Conservation (phyloP, 148 eudicot genomes). For the Salicornia ramosissima region DNA sequence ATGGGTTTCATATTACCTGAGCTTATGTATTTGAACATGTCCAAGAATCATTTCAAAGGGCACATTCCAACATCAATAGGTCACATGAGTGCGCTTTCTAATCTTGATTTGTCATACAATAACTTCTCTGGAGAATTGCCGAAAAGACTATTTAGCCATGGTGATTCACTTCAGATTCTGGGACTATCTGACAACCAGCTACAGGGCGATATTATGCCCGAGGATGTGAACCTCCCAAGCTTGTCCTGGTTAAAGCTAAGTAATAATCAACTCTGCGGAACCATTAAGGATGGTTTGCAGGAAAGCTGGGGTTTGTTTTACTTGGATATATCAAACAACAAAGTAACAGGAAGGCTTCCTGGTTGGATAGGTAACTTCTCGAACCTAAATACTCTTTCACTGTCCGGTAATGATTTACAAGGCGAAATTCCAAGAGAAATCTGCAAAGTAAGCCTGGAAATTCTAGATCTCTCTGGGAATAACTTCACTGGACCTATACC, state of each 20-base stretch:
- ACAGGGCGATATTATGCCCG: conserved; percentile 14
- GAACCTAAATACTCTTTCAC: not conserved
- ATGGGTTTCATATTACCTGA: conserved; percentile 9
- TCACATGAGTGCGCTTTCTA: not conserved
- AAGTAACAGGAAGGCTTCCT: conserved; percentile 9
- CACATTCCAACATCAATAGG: conserved; percentile 8
- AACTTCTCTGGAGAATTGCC: conserved; percentile 13
- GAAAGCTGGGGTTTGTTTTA: not conserved
- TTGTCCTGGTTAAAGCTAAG: not conserved
- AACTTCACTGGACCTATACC: conserved; percentile 15
- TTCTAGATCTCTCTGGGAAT: conserved; percentile 14
- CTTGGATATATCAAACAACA: conserved; percentile 19
- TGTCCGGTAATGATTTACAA: not conserved
- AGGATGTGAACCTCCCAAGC: conserved; percentile 11
- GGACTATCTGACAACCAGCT: conserved; percentile 1
- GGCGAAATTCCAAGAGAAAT: not conserved
- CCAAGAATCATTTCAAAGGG: conserved; percentile 12
- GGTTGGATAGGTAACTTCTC: not conserved
- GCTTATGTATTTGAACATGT: not conserved
- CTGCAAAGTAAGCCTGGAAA: not conserved
- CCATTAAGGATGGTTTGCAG: conserved; percentile 3
- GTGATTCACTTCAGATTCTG: not conserved
- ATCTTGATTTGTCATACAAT: conserved; percentile 4
- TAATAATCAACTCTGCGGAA: conserved; percentile 14
- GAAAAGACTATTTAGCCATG: not conserved